Percentiles rank a stretch among this genome's conserved stretches.
phyloP scores from a whole-genome alignment of 305 asterid genomes.

The Solanum hybrid region DNA sequence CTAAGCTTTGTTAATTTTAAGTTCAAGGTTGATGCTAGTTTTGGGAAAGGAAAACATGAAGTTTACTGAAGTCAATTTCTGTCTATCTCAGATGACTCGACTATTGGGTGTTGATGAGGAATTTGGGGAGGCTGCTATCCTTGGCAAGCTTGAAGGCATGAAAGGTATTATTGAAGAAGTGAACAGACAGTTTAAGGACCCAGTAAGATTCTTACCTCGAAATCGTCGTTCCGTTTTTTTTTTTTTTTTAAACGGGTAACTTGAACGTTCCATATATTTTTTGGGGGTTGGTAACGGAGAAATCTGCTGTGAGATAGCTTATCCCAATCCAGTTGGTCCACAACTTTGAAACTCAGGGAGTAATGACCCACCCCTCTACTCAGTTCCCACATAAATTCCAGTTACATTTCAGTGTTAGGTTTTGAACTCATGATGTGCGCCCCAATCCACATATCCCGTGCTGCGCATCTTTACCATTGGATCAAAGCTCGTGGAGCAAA shows the following conservation, averaged over 20 bases:
- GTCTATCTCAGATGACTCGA: slow-evolving; percentile 61
- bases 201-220: slow-evolving; percentile 39
- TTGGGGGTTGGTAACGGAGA: not conserved
- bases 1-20: not conserved
- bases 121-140: slow-evolving; percentile 80
- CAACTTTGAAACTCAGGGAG: not conserved
- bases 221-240: not conserved
- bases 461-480: not conserved
- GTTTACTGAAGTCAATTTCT: slow-evolving; percentile 4
- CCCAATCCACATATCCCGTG: not conserved
- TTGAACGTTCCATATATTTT: not conserved
- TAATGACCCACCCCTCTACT: not conserved
- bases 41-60: not conserved
- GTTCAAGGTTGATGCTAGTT: not conserved
- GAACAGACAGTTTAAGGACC: slow-evolving; percentile 89
- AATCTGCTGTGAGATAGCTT: not conserved
- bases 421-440: not conserved
- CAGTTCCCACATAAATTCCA: not conserved
- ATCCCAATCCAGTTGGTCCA: not conserved
- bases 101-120: slow-evolving; percentile 69
- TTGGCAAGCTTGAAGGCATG: slow-evolving; percentile 92
- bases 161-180: slow-evolving; percentile 87
- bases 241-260: not conserved
- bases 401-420: not conserved
- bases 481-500: not conserved